These are phyloP conservation scores for Trichosporon coremiiforme DNA, from an alignment of 1,284 basidiomycete genomes.

Conservation along the genomic window DNA sequence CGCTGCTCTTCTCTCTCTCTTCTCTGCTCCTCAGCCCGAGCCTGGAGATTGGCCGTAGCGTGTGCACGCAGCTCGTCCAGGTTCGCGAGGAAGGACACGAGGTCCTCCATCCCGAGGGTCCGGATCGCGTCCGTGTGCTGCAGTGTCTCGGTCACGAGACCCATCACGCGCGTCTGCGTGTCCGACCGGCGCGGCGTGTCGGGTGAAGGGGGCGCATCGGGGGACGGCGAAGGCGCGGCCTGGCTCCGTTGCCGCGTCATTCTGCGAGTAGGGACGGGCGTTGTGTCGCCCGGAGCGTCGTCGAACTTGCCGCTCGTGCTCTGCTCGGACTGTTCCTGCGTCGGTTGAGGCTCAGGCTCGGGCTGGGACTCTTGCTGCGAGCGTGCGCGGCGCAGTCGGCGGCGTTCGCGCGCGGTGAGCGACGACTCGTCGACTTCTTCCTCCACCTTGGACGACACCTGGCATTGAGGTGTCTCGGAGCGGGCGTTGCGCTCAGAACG, in stretches of 20 bases:
- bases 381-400: constrained; percentile 17
- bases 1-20: constrained; percentile 14
- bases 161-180: constrained; percentile 38
- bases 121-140: constrained; percentile 33
- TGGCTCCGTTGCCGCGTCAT: background rate
- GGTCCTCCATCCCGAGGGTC: constrained; percentile 41
- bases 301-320: constrained; percentile 12
- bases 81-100: constrained; percentile 35
- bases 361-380: constrained; percentile 21
- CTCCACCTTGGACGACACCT: constrained; percentile 12
- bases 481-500: background rate
- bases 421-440: constrained; percentile 11
- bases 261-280: constrained; percentile 5
- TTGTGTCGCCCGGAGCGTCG: constrained; percentile 24
- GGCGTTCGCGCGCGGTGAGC: constrained; percentile 8
- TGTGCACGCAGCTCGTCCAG: constrained; percentile 39
- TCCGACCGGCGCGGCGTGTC: constrained; percentile 37
- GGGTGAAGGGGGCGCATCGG: background rate
- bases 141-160: constrained; percentile 38
- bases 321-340: background rate
- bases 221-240: background rate
- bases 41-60: constrained; percentile 27
- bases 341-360: constrained; percentile 37
- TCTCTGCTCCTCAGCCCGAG: constrained; percentile 21
- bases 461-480: background rate